Percentiles rank a stretch among this genome's conserved stretches.
These are phyloP conservation scores for Candida loeiensis DNA, from an alignment of 805 yeast genomes.

Conservation along the genomic window DNA sequence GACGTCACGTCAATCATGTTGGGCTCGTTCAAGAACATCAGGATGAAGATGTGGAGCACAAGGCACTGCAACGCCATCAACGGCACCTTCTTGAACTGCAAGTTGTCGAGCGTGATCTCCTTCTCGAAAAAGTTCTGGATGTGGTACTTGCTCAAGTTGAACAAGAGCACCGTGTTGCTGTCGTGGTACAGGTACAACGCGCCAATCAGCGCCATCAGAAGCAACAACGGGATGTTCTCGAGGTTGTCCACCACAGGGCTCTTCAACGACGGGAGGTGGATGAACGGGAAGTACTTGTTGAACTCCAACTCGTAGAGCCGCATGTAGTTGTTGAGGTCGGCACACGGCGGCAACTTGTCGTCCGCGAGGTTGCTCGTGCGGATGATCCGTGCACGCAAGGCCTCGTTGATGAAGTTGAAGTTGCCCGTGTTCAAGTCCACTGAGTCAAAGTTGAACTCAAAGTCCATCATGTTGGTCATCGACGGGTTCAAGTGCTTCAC, in stretches of 20 bases:
- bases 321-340: slow-evolving; percentile 73
- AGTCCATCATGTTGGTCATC: slow-evolving; percentile 9
- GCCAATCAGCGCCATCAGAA: slow-evolving; percentile 86
- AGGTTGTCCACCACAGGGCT: slow-evolving; percentile 36
- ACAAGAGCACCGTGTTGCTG: slow-evolving; percentile 65
- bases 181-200: slow-evolving; percentile 83
- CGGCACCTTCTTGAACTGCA: slow-evolving; percentile 52
- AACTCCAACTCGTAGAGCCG: slow-evolving; percentile 74
- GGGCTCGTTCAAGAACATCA: slow-evolving; percentile 53
- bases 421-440: slow-evolving; percentile 7
- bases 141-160: slow-evolving; percentile 62
- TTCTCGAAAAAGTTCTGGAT: slow-evolving; percentile 64
- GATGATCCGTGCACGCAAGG: slow-evolving; percentile 53
- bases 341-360: slow-evolving; percentile 67
- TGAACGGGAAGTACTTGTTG: slow-evolving; percentile 78
- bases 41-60: slow-evolving; percentile 52
- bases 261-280: slow-evolving; percentile 63
- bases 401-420: slow-evolving; percentile 22
- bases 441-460: slow-evolving; percentile 11
- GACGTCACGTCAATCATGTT: slow-evolving; percentile 48
- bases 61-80: slow-evolving; percentile 55
- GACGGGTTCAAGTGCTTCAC: slow-evolving; percentile 39
- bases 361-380: slow-evolving; percentile 49
- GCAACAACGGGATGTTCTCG: slow-evolving; percentile 59
- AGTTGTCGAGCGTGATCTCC: slow-evolving; percentile 42